Percentiles rank a stretch among this genome's conserved stretches.
Evolutionary conservation across 2,329 filamentous ascomycete species (phyloP).

Genomic region (Alternaria angustiovoidea): DNA sequence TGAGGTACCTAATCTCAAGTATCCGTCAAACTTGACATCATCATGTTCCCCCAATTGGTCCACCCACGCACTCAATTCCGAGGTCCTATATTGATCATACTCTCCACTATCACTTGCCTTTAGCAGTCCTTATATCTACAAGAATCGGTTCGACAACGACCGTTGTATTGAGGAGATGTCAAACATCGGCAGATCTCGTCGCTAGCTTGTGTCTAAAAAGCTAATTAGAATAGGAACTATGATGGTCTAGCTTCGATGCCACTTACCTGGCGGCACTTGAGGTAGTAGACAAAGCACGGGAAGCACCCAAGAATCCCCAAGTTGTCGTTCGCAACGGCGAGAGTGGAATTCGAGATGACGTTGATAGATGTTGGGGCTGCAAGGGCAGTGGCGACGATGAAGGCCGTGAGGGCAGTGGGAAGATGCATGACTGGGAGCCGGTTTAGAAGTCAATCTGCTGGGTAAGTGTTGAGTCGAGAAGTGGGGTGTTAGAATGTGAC

Average conservation of each 20-base stretch:
- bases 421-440: neutral
- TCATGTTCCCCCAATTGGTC: neutral
- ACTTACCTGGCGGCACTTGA: neutral
- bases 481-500: neutral
- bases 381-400: neutral
- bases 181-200: neutral
- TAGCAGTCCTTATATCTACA: neutral
- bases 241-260: neutral
- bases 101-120: neutral
- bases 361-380: neutral
- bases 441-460: neutral
- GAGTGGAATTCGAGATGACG: neutral
- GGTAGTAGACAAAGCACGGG: neutral
- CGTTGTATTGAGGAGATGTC: neutral
- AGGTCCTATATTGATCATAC: neutral
- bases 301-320: neutral
- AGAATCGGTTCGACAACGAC: neutral
- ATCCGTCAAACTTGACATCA: neutral
- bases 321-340: neutral
- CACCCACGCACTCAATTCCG: neutral
- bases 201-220: neutral
- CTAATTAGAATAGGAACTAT: neutral
- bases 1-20: neutral
- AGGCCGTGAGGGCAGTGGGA: neutral
- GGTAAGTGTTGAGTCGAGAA: fast-evolving